Percentiles rank a stretch among this genome's conserved stretches.
Conservation (phyloP, 75 land plant species). For the Cryptomeria japonica region DNA sequence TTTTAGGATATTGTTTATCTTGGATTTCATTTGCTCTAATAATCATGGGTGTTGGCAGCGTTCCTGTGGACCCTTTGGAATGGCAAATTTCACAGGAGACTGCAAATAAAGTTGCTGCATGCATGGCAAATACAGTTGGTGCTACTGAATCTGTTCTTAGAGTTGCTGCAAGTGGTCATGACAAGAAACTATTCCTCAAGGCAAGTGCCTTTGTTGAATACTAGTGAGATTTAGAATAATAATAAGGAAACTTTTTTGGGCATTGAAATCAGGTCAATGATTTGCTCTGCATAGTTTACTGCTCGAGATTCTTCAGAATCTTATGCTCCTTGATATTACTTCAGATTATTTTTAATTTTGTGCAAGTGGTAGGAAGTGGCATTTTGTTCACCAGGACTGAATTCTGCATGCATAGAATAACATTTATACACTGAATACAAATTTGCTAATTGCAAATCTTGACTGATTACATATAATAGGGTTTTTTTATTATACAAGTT, state of each 20-base stretch:
- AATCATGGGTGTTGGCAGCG: slow-evolving; percentile 30
- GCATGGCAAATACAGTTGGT: slow-evolving; percentile 89
- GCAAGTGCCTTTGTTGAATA: slow-evolving; percentile 19
- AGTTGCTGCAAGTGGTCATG: slow-evolving; percentile 94
- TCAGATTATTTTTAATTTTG: neutral
- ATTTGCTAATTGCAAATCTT: neutral
- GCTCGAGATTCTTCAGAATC: neutral
- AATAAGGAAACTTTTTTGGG: neutral
- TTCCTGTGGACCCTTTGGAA: slow-evolving; percentile 92
- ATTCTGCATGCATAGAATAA: neutral
- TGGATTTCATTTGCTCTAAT: neutral
- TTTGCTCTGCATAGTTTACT: slow-evolving; percentile 3
- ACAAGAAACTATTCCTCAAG: slow-evolving; percentile 87
- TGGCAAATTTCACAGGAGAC: slow-evolving; percentile 95
- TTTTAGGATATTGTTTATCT: neutral
- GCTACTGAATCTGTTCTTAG: slow-evolving; percentile 94
- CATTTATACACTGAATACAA: neutral
- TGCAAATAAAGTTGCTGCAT: slow-evolving; percentile 75
- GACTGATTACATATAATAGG: neutral
- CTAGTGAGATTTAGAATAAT: neutral
- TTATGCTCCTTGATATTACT: neutral
- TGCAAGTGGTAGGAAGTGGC: neutral
- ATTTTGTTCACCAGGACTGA: neutral
- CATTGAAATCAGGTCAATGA: neutral
- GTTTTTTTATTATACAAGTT: neutral